These are phyloP conservation scores for Gremmenia infestans DNA, from an alignment of 2,329 filamentous ascomycete genomes.

Conservation along the genomic window DNA sequence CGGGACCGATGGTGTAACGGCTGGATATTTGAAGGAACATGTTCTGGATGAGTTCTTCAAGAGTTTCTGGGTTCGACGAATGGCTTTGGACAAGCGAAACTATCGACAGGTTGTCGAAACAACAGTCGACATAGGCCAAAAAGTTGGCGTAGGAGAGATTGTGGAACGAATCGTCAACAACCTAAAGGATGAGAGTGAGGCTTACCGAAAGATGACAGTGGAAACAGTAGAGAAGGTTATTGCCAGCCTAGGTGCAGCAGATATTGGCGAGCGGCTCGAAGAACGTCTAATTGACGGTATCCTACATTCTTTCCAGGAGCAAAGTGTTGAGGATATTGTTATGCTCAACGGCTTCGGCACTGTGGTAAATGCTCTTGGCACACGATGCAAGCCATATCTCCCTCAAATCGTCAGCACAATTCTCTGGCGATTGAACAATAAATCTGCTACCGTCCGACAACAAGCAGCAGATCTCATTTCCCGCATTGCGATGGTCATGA, in stretches of 20 bases:
- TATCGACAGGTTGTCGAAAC: slow-evolving; percentile 98
- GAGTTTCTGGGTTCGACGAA: slow-evolving; percentile 94
- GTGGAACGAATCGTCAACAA: slow-evolving; percentile 90
- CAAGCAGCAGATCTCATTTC: slow-evolving; percentile 96
- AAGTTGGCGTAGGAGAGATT: slow-evolving; percentile 96
- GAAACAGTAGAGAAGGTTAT: slow-evolving; percentile 97
- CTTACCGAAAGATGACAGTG: slow-evolving; percentile 98
- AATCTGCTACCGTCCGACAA: slow-evolving; percentile 91
- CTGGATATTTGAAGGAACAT: slow-evolving; percentile 90
- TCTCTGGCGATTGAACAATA: slow-evolving; percentile 95
- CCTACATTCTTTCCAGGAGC: slow-evolving; percentile 93
- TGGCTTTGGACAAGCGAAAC: slow-evolving; percentile 96
- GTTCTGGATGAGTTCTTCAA: slow-evolving; percentile 97
- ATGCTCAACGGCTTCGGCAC: slow-evolving; percentile 98
- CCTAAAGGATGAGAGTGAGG: slow-evolving; percentile 95
- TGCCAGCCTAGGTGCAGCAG: slow-evolving; percentile 85
- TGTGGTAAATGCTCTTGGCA: slow-evolving; percentile 90
- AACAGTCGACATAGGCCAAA: slow-evolving; percentile 93
- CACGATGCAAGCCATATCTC: slow-evolving; percentile 90
- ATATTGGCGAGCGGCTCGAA: slow-evolving; percentile 88
- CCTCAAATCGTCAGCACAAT: slow-evolving; percentile 97
- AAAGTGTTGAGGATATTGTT: slow-evolving; percentile 91
- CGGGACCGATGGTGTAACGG: slow-evolving; percentile 89
- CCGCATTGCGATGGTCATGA: slow-evolving; percentile 97
- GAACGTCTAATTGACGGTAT: slow-evolving; percentile 94